Percentiles rank a stretch among this genome's conserved stretches.
Evolutionary conservation across 352 stramenopile species (phyloP).

Genomic region (Pythium rishiriense): DNA sequence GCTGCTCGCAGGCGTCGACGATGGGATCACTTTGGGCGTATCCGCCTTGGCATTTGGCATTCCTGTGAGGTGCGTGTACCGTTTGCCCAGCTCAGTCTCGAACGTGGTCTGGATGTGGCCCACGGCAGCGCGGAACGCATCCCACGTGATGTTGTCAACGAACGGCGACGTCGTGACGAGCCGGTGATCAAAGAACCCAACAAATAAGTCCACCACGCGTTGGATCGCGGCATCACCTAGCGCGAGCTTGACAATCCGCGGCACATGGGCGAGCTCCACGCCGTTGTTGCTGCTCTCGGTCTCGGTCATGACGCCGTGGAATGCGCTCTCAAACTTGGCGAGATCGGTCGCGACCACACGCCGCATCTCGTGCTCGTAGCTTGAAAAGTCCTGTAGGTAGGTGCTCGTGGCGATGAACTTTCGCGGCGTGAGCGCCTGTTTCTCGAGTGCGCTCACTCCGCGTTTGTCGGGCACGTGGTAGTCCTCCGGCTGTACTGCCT

Average conservation of each 20-base stretch:
- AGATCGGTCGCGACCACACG: constrained; percentile 35
- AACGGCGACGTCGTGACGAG: constrained; percentile 24
- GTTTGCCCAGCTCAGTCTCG: constrained; percentile 35
- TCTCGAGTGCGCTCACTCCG: constrained; percentile 50
- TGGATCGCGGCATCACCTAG: constrained; percentile 33
- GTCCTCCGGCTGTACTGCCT: constrained; percentile 50
- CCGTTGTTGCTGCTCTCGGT: constrained; percentile 38
- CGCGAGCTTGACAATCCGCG: constrained; percentile 44
- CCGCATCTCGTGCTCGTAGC: constrained; percentile 50
- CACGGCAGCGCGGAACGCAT: constrained; percentile 41
- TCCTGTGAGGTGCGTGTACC: constrained; percentile 5
- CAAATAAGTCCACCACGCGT: constrained; percentile 46
- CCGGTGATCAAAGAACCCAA: constrained; percentile 47
- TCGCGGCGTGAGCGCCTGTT: constrained; percentile 33
- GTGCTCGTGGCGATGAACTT: constrained; percentile 64
- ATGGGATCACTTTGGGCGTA: constrained; percentile 43
- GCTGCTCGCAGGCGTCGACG: constrained; percentile 63
- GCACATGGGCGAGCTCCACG: constrained; percentile 51
- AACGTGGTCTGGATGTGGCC: constrained; percentile 46
- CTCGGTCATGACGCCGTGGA: constrained; percentile 32
- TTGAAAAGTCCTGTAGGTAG: constrained; percentile 64
- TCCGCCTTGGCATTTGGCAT: constrained; percentile 9
- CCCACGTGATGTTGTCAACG: constrained; percentile 54
- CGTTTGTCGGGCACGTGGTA: constrained; percentile 66
- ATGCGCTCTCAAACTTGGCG: constrained; percentile 50